Percentiles rank a stretch among this genome's conserved stretches.
These are phyloP conservation scores for Leccinum boreale DNA, from an alignment of 768 basidiomycete species.

Conservation along the genomic window DNA sequence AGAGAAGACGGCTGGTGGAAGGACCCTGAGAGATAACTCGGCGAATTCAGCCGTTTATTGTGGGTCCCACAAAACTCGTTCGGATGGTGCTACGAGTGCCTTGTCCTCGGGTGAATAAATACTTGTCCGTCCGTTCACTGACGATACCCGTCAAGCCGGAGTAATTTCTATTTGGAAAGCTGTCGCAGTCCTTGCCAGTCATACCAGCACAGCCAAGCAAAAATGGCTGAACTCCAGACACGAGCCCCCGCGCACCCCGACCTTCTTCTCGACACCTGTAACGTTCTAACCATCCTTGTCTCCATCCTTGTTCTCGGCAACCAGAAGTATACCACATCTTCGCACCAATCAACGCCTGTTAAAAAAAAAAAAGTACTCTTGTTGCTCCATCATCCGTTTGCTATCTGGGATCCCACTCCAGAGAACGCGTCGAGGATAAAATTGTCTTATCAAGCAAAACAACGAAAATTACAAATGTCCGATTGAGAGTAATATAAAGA, in stretches of 20 bases:
- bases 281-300: not conserved
- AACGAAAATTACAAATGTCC: not conserved
- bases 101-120: constrained; percentile 8
- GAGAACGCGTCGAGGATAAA: not conserved
- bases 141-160: constrained; percentile 22
- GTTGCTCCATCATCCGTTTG: not conserved
- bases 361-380: not conserved
- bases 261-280: not conserved
- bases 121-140: constrained; percentile 4
- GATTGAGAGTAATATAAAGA: not conserved
- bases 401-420: not conserved
- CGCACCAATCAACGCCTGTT: not conserved
- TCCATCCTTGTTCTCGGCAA: not conserved
- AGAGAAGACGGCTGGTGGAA: not conserved
- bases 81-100: not conserved
- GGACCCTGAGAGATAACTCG: constrained; percentile 2
- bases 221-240: constrained; percentile 1
- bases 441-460: not conserved
- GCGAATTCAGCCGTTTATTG: not conserved
- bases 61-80: not conserved
- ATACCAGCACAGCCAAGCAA: constrained; percentile 18
- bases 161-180: not conserved
- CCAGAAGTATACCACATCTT: not conserved
- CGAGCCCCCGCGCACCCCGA: constrained; percentile 21
- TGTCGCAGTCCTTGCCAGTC: not conserved